phyloP scores from a whole-genome alignment of 371 early-diverging fungal species.

The Mortierella sp. region DNA sequence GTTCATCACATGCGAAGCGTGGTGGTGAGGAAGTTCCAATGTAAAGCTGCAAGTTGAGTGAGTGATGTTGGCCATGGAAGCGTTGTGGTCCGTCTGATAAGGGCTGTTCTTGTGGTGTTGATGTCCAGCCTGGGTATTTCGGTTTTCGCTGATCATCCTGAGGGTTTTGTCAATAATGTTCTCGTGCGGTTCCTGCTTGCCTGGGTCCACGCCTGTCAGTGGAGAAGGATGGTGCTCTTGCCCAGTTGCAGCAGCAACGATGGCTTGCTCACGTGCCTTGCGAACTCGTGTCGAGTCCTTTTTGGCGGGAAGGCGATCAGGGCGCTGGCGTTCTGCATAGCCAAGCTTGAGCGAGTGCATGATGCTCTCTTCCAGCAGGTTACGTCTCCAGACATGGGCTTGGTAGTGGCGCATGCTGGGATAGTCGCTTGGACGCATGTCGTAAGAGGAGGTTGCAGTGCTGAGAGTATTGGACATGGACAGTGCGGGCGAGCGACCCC shows the following conservation, averaged over 20 bases:
- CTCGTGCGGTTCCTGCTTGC: conserved; percentile 19
- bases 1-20: conserved; percentile 28
- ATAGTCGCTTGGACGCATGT: conserved; percentile 27
- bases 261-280: conserved; percentile 30
- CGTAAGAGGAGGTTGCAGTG: conserved; percentile 37
- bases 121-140: background rate
- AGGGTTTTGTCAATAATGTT: conserved; percentile 34
- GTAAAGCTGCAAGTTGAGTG: conserved; percentile 43
- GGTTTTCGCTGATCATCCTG: conserved; percentile 6
- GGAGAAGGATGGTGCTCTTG: conserved; percentile 10
- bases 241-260: conserved; percentile 31
- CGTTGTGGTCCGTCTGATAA: conserved; percentile 32
- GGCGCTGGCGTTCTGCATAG: conserved; percentile 46
- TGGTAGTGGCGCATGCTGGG: conserved; percentile 33
- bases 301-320: conserved; percentile 31
- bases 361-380: conserved; percentile 47
- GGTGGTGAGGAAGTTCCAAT: conserved; percentile 38
- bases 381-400: conserved; percentile 47
- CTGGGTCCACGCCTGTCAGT: background rate
- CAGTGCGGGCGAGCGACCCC: conserved; percentile 40
- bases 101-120: conserved; percentile 34
- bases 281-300: conserved; percentile 23
- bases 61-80: conserved; percentile 46
- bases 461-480: conserved; percentile 46
- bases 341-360: conserved; percentile 50